Base-by-base conservation (phyloP, 495 filamentous ascomycete species). In the Hyphodiscus hymeniophilus region DNA sequence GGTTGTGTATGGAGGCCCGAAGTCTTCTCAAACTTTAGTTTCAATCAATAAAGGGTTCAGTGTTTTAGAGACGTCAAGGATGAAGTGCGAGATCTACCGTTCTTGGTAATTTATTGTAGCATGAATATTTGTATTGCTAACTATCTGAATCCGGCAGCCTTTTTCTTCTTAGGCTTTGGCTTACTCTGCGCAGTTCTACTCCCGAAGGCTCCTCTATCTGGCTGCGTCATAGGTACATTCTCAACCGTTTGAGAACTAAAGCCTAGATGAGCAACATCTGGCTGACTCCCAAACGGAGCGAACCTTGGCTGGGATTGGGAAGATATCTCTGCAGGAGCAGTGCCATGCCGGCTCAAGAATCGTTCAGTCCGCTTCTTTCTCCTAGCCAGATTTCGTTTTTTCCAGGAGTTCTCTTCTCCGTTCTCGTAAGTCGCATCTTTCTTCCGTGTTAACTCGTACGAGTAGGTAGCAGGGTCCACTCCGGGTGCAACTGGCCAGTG, bases 191-290 rank as follows among this genome's bases (percentile, higher is more conserved):
- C 45, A 47, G 59, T 54, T 44, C 60, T 52, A 38, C 57, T 60
- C 32, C 64, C 68, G 55, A 69, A 68, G 1, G 45, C 7, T 1
- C 68, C 68, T 31, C 57, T n/a, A 21, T 59, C 52, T 23, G 66
- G 68, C 51, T 71, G 68, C n/a, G 63, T 67, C 68, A 68, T 69
- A 6, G 56, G 60, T 3, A 61, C 3, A 30, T 56, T 50, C 26
- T 38, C 47, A 12, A 46, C 28, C 5, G 41, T 22, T 35, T 58
- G 58, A 23, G 58, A 58, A 34, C 55, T 58, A 24, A 46, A 48
- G 10, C 11, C 30, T 4, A 38, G 20, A 21, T 47, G 33, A 36
- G 30, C 15, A 33, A 33, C 13, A 5, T 10, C 42, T n/a, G 58
- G 55, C 33, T 61, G 58, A 26, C 52, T 57, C 15, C 53, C 52